Conservation (phyloP, 331 rosid genomes). For the Arachis monticola region DNA sequence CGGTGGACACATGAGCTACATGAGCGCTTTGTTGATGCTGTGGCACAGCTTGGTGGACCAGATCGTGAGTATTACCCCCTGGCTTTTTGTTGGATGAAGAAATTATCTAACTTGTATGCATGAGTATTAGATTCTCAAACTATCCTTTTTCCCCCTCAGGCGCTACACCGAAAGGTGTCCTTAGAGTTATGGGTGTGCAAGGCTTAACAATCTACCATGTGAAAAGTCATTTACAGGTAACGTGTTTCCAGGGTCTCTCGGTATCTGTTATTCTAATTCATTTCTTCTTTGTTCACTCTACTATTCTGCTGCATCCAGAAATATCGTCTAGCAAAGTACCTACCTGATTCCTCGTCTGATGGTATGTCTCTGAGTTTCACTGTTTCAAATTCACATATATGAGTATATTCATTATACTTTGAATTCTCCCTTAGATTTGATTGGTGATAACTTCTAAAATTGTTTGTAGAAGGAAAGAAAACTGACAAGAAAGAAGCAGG, state of each 20-base stretch:
- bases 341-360: conserved; percentile 87
- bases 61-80: conserved; percentile 77
- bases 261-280: conserved; percentile 21
- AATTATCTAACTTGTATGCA: conserved; percentile 12
- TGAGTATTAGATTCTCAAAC: conserved; percentile 23
- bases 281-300: conserved; percentile 32
- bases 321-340: conserved; percentile 95
- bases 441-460: conserved; percentile 39
- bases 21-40: conserved; percentile 95
- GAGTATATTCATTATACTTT: conserved; percentile 28
- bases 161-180: conserved; percentile 99
- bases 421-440: conserved; percentile 24
- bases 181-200: conserved; percentile 97
- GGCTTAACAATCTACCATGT: conserved; percentile 98
- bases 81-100: conserved; percentile 29
- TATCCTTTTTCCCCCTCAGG: conserved; percentile 48
- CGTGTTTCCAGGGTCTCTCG: conserved; percentile 25
- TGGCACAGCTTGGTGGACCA: conserved; percentile 99
- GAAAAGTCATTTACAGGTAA: conserved; percentile 98
- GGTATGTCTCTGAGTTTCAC: conserved; percentile 59
- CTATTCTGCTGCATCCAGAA: conserved; percentile 64
- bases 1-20: conserved; percentile 98
- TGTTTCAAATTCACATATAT: conserved; percentile 21
- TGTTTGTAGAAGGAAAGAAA: conserved; percentile 78
- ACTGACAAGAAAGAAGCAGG: conserved; percentile 90